Percentiles rank a stretch among this genome's conserved stretches.
These are phyloP conservation scores for Mycena venus DNA, from an alignment of 768 basidiomycete species.

Conservation along the genomic window DNA sequence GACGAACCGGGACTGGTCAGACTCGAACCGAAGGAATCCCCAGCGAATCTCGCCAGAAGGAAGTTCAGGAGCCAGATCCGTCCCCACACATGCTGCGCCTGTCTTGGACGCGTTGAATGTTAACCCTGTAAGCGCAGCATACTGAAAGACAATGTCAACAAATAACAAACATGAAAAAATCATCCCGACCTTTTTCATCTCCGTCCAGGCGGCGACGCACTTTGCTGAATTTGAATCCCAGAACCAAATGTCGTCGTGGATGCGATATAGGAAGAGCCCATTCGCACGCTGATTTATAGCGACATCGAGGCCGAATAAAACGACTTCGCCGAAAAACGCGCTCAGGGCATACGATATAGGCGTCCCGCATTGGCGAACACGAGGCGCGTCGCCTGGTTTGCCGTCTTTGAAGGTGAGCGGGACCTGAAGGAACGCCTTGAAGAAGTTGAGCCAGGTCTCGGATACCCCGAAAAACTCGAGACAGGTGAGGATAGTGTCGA, in stretches of 20 bases:
- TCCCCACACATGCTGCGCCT: neutral
- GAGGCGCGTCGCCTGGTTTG: neutral
- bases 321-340: slow-evolving; percentile 1
- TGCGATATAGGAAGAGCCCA: neutral
- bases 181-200: neutral
- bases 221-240: neutral
- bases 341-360: neutral
- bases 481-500: neutral
- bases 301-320: neutral
- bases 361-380: neutral
- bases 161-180: neutral
- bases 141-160: neutral
- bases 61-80: neutral
- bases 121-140: neutral
- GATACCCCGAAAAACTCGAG: neutral
- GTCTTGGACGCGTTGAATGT: neutral
- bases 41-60: neutral
- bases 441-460: neutral
- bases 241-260: slow-evolving; percentile 5
- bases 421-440: neutral
- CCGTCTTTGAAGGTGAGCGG: slow-evolving; percentile 2
- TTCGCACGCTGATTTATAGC: neutral
- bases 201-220: neutral
- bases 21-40: neutral
- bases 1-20: neutral